These are phyloP conservation scores for Rhodotorula paludigena DNA, from an alignment of 768 basidiomycete species.

Conservation along the genomic window DNA sequence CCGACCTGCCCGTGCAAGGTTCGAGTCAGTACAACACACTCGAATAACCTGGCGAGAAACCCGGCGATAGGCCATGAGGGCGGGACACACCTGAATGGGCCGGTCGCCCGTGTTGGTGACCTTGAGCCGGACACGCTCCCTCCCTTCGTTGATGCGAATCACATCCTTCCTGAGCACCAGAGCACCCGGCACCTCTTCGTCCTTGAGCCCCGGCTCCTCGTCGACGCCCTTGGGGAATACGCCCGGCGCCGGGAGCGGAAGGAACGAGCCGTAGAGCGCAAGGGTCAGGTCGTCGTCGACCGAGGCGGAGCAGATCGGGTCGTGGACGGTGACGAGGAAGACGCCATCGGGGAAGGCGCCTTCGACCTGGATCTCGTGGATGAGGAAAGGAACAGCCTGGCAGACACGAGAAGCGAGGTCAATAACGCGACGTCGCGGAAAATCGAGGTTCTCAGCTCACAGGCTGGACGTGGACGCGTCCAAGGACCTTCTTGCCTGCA, in stretches of 20 bases:
- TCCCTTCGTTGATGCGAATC: conserved; percentile 70
- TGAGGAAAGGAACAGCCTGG: conserved; percentile 60
- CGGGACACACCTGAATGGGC: conserved; percentile 69
- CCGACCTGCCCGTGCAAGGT: conserved; percentile 68
- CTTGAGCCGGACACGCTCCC: conserved; percentile 62
- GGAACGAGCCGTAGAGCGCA: conserved; percentile 92
- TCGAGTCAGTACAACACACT: no score
- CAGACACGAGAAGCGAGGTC: neutral
- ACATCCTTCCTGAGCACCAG: conserved; percentile 58
- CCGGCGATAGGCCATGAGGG: neutral
- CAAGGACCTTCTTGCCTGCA: conserved; percentile 79
- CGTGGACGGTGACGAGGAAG: conserved; percentile 95
- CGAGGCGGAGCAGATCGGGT: conserved; percentile 72
- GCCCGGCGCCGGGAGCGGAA: conserved; percentile 67
- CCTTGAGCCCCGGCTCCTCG: neutral
- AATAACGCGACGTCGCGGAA: no score
- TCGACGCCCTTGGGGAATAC: conserved; percentile 52
- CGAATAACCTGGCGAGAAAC: neutral
- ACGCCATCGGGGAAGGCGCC: conserved; percentile 46
- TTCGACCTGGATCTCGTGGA: conserved; percentile 72
- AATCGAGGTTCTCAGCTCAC: no score
- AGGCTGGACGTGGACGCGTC: conserved; percentile 80
- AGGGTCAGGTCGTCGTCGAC: conserved; percentile 60
- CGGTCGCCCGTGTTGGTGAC: conserved; percentile 90
- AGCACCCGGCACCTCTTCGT: conserved; percentile 60